Conservation (phyloP, 1,139 yeast genomes). For the Yamadazyma trypodendri region DNA sequence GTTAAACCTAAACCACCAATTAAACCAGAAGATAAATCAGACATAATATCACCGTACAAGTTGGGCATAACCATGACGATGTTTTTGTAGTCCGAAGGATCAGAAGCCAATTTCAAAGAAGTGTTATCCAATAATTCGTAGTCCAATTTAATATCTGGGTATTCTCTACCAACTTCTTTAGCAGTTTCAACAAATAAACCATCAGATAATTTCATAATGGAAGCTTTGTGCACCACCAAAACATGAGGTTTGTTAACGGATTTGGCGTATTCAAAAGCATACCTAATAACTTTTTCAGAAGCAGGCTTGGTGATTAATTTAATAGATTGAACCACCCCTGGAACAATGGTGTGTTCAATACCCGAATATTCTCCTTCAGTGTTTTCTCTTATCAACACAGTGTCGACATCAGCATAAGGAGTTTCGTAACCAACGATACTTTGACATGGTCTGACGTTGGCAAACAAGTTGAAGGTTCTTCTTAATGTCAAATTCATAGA, state of each 20-base stretch:
- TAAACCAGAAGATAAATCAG: conserved; percentile 94
- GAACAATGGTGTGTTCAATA: conserved; percentile 95
- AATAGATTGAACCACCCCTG: conserved; percentile 98
- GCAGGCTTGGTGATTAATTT: conserved; percentile 96
- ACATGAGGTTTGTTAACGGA: conserved; percentile 87
- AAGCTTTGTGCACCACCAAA: conserved; percentile 95
- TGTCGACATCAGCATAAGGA: conserved; percentile 90
- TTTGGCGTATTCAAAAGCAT: conserved; percentile 95
- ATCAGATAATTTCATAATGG: conserved; percentile 96
- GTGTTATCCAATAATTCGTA: conserved; percentile 95
- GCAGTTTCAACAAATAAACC: conserved; percentile 95
- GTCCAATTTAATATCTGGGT: conserved; percentile 82
- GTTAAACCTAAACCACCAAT: conserved; percentile 98
- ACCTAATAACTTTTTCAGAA: conserved; percentile 92
- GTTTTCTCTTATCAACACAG: conserved; percentile 96
- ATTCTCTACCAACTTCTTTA: conserved; percentile 82
- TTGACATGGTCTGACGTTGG: conserved; percentile 97
- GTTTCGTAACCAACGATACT: conserved; percentile 92
- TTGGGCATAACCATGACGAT: conserved; percentile 99
- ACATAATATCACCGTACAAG: conserved; percentile 97
- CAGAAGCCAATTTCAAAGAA: conserved; percentile 83
- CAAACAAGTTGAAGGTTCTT: conserved; percentile 93
- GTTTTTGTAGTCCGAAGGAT: conserved; percentile 75
- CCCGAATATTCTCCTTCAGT: conserved; percentile 99
- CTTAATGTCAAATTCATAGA: conserved; percentile 95